Percentiles rank a stretch among this genome's conserved stretches.
phyloP scores from a whole-genome alignment of 1,139 yeast genomes.

The Arxiozyma bovina region DNA sequence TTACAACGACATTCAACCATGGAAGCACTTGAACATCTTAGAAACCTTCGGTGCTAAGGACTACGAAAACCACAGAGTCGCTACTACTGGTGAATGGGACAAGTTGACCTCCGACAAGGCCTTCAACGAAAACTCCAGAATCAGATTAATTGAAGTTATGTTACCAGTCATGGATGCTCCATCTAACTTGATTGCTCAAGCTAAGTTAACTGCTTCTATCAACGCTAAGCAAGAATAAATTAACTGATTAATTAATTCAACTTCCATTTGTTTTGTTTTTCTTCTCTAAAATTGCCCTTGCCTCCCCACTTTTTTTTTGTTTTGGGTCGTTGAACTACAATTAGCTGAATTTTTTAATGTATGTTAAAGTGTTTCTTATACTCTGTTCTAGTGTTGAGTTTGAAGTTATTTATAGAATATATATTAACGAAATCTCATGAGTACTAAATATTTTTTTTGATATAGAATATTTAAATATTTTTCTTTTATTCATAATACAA shows the following conservation, averaged over 20 bases:
- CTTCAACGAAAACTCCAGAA: constrained; percentile 44
- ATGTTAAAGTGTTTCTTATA: no score
- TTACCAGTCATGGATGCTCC: constrained; percentile 81
- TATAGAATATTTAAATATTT: neutral
- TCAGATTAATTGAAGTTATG: constrained; percentile 72
- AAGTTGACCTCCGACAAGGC: constrained; percentile 43
- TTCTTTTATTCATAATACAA: no score
- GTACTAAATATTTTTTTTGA: neutral
- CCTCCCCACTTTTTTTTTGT: no score
- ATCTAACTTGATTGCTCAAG: constrained; percentile 60
- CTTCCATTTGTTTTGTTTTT: neutral
- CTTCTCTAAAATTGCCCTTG: no score
- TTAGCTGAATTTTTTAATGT: no score
- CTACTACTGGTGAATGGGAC: constrained; percentile 61
- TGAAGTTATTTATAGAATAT: neutral
- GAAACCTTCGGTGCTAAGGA: constrained; percentile 64
- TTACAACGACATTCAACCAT: constrained; percentile 74
- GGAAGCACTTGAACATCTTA: constrained; percentile 67
- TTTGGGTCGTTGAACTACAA: no score
- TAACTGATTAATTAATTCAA: neutral
- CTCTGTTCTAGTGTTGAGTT: neutral
- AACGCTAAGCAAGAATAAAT: constrained; percentile 36
- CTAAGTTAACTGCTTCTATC: constrained; percentile 63
- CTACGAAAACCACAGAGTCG: constrained; percentile 42
- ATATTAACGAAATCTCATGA: constrained; percentile 1